Evolutionary conservation across 306 rosid species (phyloP).

Genomic region (Prunus padus): DNA sequence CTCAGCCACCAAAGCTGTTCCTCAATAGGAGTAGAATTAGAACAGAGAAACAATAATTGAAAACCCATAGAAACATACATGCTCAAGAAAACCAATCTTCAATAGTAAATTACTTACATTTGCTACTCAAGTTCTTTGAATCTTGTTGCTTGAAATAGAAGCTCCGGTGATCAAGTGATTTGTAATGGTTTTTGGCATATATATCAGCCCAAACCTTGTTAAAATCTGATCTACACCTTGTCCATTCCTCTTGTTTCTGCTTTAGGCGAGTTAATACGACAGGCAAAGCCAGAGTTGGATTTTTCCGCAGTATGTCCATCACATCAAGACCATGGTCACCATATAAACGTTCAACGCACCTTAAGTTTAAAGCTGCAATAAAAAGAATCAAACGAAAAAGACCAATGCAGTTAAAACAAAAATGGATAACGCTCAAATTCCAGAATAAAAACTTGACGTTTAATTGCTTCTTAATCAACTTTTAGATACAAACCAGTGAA

Average conservation of each 20-base stretch:
- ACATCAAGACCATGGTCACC: slow-evolving; percentile 99
- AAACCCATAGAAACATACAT: background rate
- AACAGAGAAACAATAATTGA: slow-evolving; percentile 13
- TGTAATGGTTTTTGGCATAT: slow-evolving; percentile 90
- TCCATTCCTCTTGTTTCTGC: slow-evolving; percentile 99
- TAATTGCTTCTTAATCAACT: background rate
- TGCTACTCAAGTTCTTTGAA: slow-evolving; percentile 88
- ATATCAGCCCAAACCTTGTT: slow-evolving; percentile 99
- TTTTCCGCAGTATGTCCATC: slow-evolving; percentile 85
- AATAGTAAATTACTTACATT: slow-evolving; percentile 61
- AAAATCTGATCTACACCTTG: slow-evolving; percentile 82
- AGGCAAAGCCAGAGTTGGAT: slow-evolving; percentile 73
- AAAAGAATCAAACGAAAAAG: background rate
- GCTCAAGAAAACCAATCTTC: slow-evolving; percentile 1
- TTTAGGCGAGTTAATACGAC: slow-evolving; percentile 87
- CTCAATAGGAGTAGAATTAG: slow-evolving; percentile 21
- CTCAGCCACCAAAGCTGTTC: slow-evolving; percentile 83
- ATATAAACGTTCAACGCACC: slow-evolving; percentile 96
- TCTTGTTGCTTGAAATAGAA: slow-evolving; percentile 99
- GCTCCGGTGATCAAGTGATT: slow-evolving; percentile 98
- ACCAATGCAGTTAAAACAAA: slow-evolving; percentile 14
- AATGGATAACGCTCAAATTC: slow-evolving; percentile 5
- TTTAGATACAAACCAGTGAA: slow-evolving; percentile 66
- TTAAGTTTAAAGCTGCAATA: slow-evolving; percentile 72
- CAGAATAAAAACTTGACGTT: slow-evolving; percentile 5